Conservation (phyloP, 352 stramenopile genomes). For the Globisporangium abappressorium region DNA sequence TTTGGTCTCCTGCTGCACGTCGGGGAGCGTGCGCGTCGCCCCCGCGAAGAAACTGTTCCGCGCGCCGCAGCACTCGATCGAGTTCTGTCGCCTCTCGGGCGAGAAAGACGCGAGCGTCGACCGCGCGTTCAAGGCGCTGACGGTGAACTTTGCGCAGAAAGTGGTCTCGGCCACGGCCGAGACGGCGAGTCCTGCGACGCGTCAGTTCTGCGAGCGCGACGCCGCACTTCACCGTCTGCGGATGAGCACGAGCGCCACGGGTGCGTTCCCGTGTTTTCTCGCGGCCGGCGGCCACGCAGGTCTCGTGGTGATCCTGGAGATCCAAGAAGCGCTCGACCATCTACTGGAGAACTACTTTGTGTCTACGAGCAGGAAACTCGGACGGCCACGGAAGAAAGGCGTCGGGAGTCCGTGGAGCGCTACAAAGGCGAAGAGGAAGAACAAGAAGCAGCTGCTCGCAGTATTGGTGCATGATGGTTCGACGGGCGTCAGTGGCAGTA, state of each 20-base stretch:
- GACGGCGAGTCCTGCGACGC: constrained; percentile 32
- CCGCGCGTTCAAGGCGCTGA: constrained; percentile 54
- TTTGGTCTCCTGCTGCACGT: constrained; percentile 65
- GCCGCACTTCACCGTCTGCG: constrained; percentile 71
- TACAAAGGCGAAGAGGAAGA: constrained; percentile 35
- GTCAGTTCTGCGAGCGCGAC: constrained; percentile 75
- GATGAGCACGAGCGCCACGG: constrained; percentile 38
- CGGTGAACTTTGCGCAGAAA: constrained; percentile 42
- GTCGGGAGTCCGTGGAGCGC: constrained; percentile 2
- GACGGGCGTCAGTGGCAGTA: not conserved
- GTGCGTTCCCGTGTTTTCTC: constrained; percentile 59
- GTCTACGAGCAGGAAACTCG: constrained; percentile 47
- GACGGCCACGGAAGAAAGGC: constrained; percentile 26
- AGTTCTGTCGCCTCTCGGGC: constrained; percentile 62
- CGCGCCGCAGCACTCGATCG: constrained; percentile 57
- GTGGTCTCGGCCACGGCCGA: constrained; percentile 47
- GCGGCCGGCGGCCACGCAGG: constrained; percentile 63
- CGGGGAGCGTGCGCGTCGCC: constrained; percentile 58
- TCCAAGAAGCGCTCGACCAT: constrained; percentile 58
- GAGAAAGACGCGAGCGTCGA: constrained; percentile 52
- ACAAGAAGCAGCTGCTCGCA: constrained; percentile 1
- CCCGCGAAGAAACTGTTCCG: constrained; percentile 68
- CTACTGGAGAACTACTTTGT: constrained; percentile 52
- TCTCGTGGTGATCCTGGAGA: constrained; percentile 68
- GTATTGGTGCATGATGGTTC: not conserved